Evolutionary conservation across 2,329 filamentous ascomycete species (phyloP).

Genomic region (Xylariales sp.): DNA sequence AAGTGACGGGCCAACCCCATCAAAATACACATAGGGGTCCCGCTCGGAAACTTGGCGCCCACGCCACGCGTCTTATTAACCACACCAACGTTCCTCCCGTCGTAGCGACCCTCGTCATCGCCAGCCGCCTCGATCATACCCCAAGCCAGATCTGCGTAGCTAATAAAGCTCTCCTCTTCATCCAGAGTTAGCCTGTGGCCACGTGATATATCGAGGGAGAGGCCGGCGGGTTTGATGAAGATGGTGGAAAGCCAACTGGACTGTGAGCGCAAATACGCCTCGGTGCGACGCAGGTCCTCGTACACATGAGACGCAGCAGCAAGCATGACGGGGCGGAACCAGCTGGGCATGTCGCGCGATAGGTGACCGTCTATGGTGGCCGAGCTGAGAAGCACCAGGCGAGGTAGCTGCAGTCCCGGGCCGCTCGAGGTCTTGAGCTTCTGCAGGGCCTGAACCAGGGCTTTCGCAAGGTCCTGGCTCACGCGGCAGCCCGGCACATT

Average conservation of each 20-base stretch:
- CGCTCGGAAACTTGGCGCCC: conserved; percentile 28
- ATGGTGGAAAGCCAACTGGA: conserved; percentile 31
- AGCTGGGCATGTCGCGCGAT: conserved; percentile 22
- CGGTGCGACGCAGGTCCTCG: conserved; percentile 29
- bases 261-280: conserved; percentile 32
- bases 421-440: conserved; percentile 14
- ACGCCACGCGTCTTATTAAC: conserved; percentile 24
- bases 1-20: conserved; percentile 28
- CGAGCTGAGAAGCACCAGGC: conserved; percentile 38
- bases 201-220: conserved; percentile 29
- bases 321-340: conserved; percentile 26
- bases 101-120: conserved; percentile 23
- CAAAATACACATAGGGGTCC: conserved; percentile 27
- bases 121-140: conserved; percentile 44
- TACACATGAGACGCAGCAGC: conserved; percentile 32
- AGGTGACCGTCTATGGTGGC: conserved; percentile 36
- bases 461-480: conserved; percentile 28
- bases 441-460: conserved; percentile 32
- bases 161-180: conserved; percentile 32
- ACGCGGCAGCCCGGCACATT: conserved; percentile 37
- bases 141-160: conserved; percentile 39
- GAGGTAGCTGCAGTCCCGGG: conserved; percentile 22
- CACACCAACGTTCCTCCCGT: conserved; percentile 22
- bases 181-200: conserved; percentile 36
- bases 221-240: conserved; percentile 38